Evolutionary conservation across 148 eudicot genomes (phyloP).

Genomic region (Talinum fruticosum): DNA sequence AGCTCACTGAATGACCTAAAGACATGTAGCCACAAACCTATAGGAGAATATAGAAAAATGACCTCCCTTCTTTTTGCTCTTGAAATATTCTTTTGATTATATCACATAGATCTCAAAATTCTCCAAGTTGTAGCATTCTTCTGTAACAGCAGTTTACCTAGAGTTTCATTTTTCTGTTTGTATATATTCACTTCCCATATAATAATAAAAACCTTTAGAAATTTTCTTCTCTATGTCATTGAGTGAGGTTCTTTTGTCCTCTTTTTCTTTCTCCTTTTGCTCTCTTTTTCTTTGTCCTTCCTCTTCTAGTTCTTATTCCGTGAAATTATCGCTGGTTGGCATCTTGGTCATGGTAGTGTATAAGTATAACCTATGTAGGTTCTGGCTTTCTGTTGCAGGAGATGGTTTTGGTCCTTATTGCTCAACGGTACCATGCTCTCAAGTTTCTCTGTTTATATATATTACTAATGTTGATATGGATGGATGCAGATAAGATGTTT

Average conservation of each 20-base stretch:
- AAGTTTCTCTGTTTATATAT: too few species aligned
- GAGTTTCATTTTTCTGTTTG: slow-evolving; percentile 3
- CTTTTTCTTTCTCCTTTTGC: background rate
- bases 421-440: too few species aligned
- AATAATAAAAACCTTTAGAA: background rate
- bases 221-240: background rate
- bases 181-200: too few species aligned
- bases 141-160: slow-evolving; percentile 22
- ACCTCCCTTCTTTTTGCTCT: background rate
- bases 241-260: too few species aligned
- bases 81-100: slow-evolving; percentile 24
- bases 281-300: background rate
- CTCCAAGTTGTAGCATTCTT: slow-evolving; percentile 26
- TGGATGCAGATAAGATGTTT: too few species aligned
- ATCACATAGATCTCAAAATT: slow-evolving; percentile 18
- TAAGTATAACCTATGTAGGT: too few species aligned
- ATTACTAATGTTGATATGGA: too few species aligned
- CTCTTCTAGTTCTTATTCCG: too few species aligned
- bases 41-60: slow-evolving; percentile 20
- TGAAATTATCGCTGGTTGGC: too few species aligned
- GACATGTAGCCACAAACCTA: slow-evolving; percentile 9
- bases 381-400: too few species aligned
- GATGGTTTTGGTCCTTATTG: too few species aligned
- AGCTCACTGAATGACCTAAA: slow-evolving; percentile 40
- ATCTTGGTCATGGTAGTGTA: too few species aligned